Conservation (phyloP, 2,329 filamentous ascomycete species). For the Ophiocordyceps unilateralis region DNA sequence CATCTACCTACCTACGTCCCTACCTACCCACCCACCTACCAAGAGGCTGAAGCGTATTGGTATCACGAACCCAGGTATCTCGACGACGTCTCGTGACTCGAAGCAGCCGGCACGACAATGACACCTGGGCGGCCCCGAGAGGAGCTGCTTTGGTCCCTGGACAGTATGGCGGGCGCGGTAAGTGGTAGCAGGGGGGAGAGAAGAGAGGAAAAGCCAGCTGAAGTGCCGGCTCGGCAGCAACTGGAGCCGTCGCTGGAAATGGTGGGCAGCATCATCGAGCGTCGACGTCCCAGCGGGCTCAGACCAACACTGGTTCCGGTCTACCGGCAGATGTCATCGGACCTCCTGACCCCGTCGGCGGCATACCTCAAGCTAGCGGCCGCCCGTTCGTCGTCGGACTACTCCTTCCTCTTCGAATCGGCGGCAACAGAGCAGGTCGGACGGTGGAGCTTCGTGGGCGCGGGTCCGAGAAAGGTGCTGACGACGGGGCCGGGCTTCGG, state of each 20-base stretch:
- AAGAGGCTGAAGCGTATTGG: too few relatives aligned
- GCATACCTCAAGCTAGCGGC: constrained; percentile 86
- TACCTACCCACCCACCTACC: too few relatives aligned
- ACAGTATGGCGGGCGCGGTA: background rate
- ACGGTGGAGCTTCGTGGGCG: constrained; percentile 88
- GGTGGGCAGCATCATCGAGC: constrained; percentile 24
- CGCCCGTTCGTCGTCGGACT: constrained; percentile 45
- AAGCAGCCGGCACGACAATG: too few relatives aligned
- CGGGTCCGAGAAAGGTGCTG: constrained; percentile 62
- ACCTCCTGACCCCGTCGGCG: constrained; percentile 84
- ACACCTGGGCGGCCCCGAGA: too few relatives aligned
- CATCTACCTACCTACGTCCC: too few relatives aligned
- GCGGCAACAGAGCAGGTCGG: constrained; percentile 88
- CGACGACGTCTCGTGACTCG: too few relatives aligned
- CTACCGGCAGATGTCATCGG: constrained; percentile 72
- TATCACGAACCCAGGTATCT: too few relatives aligned
- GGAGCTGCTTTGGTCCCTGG: background rate
- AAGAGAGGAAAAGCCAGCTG: background rate
- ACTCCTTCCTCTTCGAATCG: constrained; percentile 92
- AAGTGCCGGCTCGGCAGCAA: constrained; percentile 14
- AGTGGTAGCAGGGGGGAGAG: background rate
- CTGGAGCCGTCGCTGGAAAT: constrained; percentile 29
- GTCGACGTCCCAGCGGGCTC: constrained; percentile 12
- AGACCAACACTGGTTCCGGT: constrained; percentile 61
- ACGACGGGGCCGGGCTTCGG: constrained; percentile 81